Evolutionary conservation across 768 basidiomycete genomes (phyloP), one percentile per base, ranked within the genome.

Genomic region (Pleurotus giganteus): DNA sequence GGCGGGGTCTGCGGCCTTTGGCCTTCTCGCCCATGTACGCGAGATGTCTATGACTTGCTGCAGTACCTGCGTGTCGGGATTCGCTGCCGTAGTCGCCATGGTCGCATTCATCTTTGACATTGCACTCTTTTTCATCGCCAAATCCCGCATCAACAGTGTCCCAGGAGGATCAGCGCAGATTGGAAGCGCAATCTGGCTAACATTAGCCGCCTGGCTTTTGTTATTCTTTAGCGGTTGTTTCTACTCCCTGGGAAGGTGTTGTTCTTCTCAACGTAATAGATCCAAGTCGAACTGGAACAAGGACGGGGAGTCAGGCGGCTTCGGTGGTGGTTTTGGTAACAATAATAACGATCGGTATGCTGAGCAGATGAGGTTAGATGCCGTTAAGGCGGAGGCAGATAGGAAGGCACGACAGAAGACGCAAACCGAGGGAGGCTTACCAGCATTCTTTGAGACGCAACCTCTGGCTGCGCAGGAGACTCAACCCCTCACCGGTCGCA

Each of bases 81-180:
- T 94, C 58, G 92, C 88, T 11, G 91, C 93, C 0, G 71, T 80
- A 1, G 71, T 96, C 56, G 80, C 92, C 47, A 76, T 98, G 57
- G 64, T 91, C 41, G 94, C 95, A 4, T 95, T 98, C 70, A 83
- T 96, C 28, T 94, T 98, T 69, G 97, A 99, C 69, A 71, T 98
- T 55, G 89, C 82, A 60, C 74, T 97, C 55, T 98, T 98, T 74
- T 93, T 91, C 76, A 71, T 96, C 54, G 91, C 91, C 55, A 94
- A 88, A 65, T 74, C 89, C 41, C 84, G 94, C 51, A 88, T 99
- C 68, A 89, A 91, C 66, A 61, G 76, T 3, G 86, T 93, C 17
- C 42, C 26, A 4, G 58, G 58, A 26, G 94, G 91, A 4, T 77
- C 76, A 0, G 94, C 96, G 0, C 71, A 76, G 17, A 88, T 95